Evolutionary conservation across 495 filamentous ascomycete genomes (phyloP), one percentile per base, ranked within the genome.

Genomic region (Terfezia claveryi): DNA sequence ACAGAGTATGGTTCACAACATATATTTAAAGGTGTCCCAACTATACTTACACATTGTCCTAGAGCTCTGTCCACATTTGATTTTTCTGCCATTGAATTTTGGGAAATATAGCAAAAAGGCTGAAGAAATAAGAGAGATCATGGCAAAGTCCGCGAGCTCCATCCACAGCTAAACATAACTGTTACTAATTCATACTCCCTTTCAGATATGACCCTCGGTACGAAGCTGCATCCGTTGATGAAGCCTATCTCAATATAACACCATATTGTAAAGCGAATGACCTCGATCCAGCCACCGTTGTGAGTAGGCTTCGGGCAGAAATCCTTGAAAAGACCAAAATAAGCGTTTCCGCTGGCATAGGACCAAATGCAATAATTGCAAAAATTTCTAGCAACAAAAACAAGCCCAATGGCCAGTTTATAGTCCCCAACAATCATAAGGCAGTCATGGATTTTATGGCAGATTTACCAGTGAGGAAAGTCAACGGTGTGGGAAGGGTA

Each of bases 201-300:
- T 20, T 46, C 41, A 46, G 41, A 6, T 46, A 96, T 63, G 91
- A 99, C 62, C 78, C 83, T 10, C 74, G 85, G 2, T 96, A 92
- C 60, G 85, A 96, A 66, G 89, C 83, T 57, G 86, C 87, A 3
- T 93, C 86, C 65, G 83, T 91, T 46, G 91, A 99, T 58, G 91
- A 99, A 68, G 91, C 92, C 5, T 99, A 93, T 68, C 71, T 99
- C 36, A 96, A 96, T 66, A 86, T 96, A 55, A 98, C 91, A 1
- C 69, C 72, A 23, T 79, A 80, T 61, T 80, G 77, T 57, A 65
- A 56, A 44, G 69, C 66, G 12, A 69, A 75, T 60, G 12, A 14
- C 41, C 41, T 46, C 4, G 14, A 14, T 20, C 41, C 41, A 14
- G 12, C 41, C 41, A 4, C 17, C 41, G 41, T 20, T 14, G 41